Evolutionary conservation across 2,329 filamentous ascomycete genomes (phyloP), one percentile per base, ranked within the genome.

Genomic region (Fusarium mundagurra): DNA sequence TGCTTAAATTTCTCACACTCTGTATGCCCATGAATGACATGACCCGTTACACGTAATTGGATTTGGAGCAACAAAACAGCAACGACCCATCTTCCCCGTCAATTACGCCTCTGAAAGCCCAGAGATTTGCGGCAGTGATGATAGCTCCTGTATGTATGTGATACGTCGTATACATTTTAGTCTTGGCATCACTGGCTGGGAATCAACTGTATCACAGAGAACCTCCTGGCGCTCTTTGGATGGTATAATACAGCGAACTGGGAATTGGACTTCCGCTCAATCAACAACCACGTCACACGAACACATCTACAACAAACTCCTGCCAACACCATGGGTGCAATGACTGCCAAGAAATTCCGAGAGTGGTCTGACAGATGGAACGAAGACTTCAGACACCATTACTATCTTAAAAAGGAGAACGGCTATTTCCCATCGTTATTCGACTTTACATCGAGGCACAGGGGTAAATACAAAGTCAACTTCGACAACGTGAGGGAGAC

Each of bases 81-180:
- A 6, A 3, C 1, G 2, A 6, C 1, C 10, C 18, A 6, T 33
- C 3, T 33, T 18, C 3, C 8, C 6, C 17, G 10, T 0, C 0
- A 31, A 0, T 17, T 6, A 8, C 3, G 5, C 20, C 24, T 3
- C 2, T 11, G 14, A n/a, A 12, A n/a, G 20, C 8, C 20, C 3
- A 3, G 14, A n/a, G 0, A 12, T 6, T 18, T 2, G 4, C 14
- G 11, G 29, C 29, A 31, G 14, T 50, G 47, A 50, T 17, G 20
- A n/a, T 17, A 11, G 9, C 20, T n/a, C 2, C 18, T 11, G 13
- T n/a, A 6, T 17, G 10, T 31, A n/a, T n/a, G 47, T 50, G 29
- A 50, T 13, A 4, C 5, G 5, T 13, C 7, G 29, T 20, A 31
- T 17, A 31, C 5, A 14, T n/a, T 4, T 3, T 1, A 14, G 45